Conservation (phyloP, 345 rosid genomes). For the Eucalyptus curtisii region DNA sequence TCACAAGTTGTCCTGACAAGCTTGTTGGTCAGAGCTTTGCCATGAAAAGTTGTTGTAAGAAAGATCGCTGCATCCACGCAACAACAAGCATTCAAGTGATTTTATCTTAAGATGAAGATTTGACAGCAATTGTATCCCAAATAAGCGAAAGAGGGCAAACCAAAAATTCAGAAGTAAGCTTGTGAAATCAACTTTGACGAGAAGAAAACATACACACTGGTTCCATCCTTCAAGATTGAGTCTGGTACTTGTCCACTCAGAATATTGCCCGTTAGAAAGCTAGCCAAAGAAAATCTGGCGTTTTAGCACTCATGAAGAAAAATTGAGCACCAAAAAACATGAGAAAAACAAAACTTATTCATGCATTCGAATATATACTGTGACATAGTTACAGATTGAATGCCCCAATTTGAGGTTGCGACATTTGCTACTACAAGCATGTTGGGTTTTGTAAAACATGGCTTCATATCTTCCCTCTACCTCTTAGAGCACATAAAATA, state of each 20-base stretch:
- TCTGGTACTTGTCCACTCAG: constrained; percentile 45
- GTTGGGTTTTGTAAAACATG: neutral
- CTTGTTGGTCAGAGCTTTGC: constrained; percentile 28
- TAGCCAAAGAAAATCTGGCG: constrained; percentile 1
- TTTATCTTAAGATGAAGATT: neutral
- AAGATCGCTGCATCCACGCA: constrained; percentile 48
- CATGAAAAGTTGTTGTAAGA: constrained; percentile 57
- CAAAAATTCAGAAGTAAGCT: neutral
- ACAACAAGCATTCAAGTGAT: neutral
- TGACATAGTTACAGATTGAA: neutral
- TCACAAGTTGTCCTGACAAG: constrained; percentile 46
- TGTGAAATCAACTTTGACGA: neutral
- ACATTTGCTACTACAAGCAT: neutral
- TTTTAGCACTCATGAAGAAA: neutral
- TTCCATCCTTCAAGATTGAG: constrained; percentile 35
- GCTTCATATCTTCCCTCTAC: neutral
- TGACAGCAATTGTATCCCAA: neutral
- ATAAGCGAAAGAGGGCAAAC: neutral
- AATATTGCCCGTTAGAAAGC: constrained; percentile 38
- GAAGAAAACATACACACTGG: constrained; percentile 28
- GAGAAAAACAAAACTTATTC: neutral
- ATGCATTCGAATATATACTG: neutral
- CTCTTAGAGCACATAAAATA: neutral
- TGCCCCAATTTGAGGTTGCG: neutral
- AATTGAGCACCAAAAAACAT: neutral